These are phyloP conservation scores for Lophiotrema nucula DNA, from an alignment of 495 filamentous ascomycete genomes.

Conservation along the genomic window DNA sequence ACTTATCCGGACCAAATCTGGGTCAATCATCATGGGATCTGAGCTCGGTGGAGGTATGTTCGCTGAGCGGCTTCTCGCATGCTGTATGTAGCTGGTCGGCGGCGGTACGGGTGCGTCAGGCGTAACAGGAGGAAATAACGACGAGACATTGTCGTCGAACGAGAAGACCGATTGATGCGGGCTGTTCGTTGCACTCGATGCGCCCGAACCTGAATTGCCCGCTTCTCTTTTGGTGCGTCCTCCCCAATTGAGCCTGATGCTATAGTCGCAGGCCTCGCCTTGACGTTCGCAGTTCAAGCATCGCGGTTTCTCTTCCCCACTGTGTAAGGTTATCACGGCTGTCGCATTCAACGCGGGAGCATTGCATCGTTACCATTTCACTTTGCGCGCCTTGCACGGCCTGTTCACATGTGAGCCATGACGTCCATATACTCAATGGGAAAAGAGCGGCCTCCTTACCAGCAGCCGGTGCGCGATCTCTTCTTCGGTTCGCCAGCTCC, in stretches of 20 bases:
- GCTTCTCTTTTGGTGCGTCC: conserved; percentile 58
- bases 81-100: conserved; percentile 2
- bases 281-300: conserved; percentile 76
- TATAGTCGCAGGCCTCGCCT: conserved; percentile 81
- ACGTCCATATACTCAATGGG: too few relatives aligned
- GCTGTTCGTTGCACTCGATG: conserved; percentile 27
- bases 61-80: conserved; percentile 28
- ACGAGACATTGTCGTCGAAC: conserved; percentile 16
- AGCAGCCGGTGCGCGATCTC: conserved; percentile 81
- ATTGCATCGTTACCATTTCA: conserved; percentile 64
- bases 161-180: conserved; percentile 27
- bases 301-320: conserved; percentile 73
- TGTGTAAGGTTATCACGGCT: conserved; percentile 29
- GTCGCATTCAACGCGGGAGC: neutral
- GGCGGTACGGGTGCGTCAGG: conserved; percentile 11
- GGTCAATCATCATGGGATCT: conserved; percentile 30
- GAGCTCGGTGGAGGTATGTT: conserved; percentile 11
- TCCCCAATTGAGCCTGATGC: conserved; percentile 81
- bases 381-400: conserved; percentile 75
- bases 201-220: conserved; percentile 21
- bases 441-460: too few relatives aligned
- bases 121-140: conserved; percentile 16
- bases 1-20: conserved; percentile 25
- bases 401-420: too few relatives aligned
- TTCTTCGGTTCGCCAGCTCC: conserved; percentile 48